These are phyloP conservation scores for Xylaria grammica DNA, from an alignment of 495 filamentous ascomycete species.

Conservation along the genomic window DNA sequence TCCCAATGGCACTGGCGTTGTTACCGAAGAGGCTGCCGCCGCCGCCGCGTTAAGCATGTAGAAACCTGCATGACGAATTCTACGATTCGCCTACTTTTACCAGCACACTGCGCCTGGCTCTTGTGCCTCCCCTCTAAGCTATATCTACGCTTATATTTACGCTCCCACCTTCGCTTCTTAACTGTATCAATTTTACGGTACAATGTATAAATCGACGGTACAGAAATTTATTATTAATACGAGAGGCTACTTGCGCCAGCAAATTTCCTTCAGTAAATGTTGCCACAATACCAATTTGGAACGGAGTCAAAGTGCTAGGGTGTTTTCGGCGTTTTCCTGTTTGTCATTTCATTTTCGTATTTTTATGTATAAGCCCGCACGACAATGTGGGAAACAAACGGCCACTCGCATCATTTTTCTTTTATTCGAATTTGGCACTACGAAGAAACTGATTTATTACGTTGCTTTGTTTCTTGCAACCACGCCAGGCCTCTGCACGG, in stretches of 20 bases:
- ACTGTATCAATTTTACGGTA: constrained; percentile 15
- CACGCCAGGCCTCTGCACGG: not conserved
- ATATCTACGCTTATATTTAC: not conserved
- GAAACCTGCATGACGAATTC: not conserved
- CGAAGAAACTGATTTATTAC: not conserved
- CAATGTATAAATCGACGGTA: constrained; percentile 9
- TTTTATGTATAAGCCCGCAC: too few species aligned
- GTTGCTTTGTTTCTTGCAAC: not conserved
- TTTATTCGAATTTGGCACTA: not conserved
- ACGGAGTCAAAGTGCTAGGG: not conserved
- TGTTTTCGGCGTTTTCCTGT: constrained; percentile 4
- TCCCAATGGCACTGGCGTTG: constrained; percentile 23
- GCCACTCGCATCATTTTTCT: not conserved
- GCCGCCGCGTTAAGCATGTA: not conserved
- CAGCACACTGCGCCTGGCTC: not conserved
- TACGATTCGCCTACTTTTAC: not conserved
- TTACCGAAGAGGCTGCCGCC: not conserved
- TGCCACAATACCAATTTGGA: not conserved
- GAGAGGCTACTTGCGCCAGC: not conserved
- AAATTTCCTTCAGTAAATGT: not conserved
- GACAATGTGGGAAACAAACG: too few species aligned
- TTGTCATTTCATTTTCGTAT: not conserved
- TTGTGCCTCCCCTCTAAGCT: not conserved
- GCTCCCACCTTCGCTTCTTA: constrained; percentile 3
- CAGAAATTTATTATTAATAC: not conserved